phyloP scores from a whole-genome alignment of 345 rosid genomes.

The Syzygium aqueum region DNA sequence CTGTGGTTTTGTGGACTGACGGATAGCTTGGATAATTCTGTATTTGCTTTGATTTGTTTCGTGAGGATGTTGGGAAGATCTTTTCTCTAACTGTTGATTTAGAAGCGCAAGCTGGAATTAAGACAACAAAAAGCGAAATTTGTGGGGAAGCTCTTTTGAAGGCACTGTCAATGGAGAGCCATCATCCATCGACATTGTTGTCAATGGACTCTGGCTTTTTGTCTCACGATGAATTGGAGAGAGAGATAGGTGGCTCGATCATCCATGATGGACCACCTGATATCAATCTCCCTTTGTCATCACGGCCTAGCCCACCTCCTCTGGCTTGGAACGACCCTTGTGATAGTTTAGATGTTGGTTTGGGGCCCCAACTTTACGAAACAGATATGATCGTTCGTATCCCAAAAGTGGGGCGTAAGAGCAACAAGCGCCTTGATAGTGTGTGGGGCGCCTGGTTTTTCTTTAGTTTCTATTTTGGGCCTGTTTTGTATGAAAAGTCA shows the following conservation, averaged over 20 bases:
- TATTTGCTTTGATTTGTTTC: not conserved
- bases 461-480: constrained; percentile 42
- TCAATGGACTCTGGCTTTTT: constrained; percentile 38
- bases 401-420: constrained; percentile 31
- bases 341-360: constrained; percentile 31
- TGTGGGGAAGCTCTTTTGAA: constrained; percentile 3
- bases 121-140: not conserved
- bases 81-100: not conserved
- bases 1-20: constrained; percentile 13
- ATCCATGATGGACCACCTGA: constrained; percentile 38
- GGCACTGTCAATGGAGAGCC: constrained; percentile 32
- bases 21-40: not conserved
- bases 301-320: constrained; percentile 32
- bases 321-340: constrained; percentile 30
- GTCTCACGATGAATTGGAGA: constrained; percentile 35
- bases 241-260: constrained; percentile 21
- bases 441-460: constrained; percentile 58
- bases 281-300: constrained; percentile 34
- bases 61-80: not conserved
- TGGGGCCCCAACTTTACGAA: constrained; percentile 26
- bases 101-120: not conserved
- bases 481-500: constrained; percentile 38
- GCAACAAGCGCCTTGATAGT: constrained; percentile 34
- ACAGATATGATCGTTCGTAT: constrained; percentile 17
- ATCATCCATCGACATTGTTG: constrained; percentile 37